A percentile compares a stretch with the other conserved stretches of the same genome.
Conservation (phyloP, 768 basidiomycete genomes). For the Rhodotorula paludigena region DNA sequence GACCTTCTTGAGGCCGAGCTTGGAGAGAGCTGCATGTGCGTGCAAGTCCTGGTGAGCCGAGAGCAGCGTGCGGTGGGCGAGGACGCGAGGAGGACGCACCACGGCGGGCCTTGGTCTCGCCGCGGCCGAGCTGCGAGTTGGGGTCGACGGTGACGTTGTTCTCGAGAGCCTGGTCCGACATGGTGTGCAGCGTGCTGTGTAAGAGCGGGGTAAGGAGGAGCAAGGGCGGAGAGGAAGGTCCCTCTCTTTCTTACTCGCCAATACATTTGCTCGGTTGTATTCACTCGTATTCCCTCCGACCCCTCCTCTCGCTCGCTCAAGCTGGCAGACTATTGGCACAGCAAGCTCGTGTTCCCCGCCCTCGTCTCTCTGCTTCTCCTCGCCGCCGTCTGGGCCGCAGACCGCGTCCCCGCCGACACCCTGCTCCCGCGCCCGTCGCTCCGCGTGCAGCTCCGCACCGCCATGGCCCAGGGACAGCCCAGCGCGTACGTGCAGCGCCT, state of each 20-base stretch:
- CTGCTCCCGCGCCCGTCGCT: conserved; percentile 7
- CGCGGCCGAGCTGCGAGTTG: conserved; percentile 13
- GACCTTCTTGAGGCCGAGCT: conserved; percentile 87
- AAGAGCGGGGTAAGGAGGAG: neutral
- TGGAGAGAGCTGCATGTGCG: conserved; percentile 63
- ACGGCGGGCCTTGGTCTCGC: conserved; percentile 32
- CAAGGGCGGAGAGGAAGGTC: neutral
- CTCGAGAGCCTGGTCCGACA: neutral
- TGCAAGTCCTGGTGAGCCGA: no score
- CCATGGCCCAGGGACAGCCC: neutral
- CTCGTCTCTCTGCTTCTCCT: neutral
- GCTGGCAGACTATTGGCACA: neutral
- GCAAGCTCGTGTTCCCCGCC: neutral
- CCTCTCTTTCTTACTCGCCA: no score
- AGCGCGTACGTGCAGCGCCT: neutral
- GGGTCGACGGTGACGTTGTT: conserved; percentile 8
- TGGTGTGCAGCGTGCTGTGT: no score
- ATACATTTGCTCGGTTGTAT: no score
- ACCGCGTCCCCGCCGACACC: neutral
- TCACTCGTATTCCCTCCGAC: no score
- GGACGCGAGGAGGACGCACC: conserved; percentile 2
- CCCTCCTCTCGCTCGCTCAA: no score
- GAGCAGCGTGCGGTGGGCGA: neutral
- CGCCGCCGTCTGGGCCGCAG: neutral
- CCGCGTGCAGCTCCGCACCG: neutral